Evolutionary conservation across 2,329 filamentous ascomycete species (phyloP).

Genomic region (Pezicula rhizophila): DNA sequence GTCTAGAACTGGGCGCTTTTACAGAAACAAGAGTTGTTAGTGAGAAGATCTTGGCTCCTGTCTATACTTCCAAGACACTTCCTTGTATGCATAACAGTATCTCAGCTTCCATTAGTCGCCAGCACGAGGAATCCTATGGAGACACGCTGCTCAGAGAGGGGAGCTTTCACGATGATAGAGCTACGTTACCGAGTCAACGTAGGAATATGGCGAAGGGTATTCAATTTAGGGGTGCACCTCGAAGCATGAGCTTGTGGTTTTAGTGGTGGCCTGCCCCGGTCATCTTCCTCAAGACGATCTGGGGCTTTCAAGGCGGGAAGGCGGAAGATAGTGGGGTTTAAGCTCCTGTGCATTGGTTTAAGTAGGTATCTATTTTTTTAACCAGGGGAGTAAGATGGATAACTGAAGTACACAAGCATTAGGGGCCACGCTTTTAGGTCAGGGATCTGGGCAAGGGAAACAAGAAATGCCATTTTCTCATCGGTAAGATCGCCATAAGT

Average conservation of each 20-base stretch:
- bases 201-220: constrained; percentile 3
- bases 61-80: constrained; percentile 13
- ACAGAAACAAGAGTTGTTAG: background rate
- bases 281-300: background rate
- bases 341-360: background rate
- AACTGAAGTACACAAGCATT: too few species aligned
- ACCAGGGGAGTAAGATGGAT: too few species aligned
- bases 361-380: too few species aligned
- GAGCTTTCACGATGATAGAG: constrained; percentile 22
- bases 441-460: too few species aligned
- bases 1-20: background rate
- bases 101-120: background rate
- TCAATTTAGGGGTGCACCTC: constrained; percentile 1
- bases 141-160: constrained; percentile 6
- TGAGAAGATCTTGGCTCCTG: background rate
- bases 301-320: background rate
- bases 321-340: background rate
- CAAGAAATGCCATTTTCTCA: too few species aligned
- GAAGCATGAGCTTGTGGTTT: constrained; percentile 20
- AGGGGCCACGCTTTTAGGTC: too few species aligned
- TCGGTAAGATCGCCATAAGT: too few species aligned
- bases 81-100: constrained; percentile 8
- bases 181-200: constrained; percentile 20
- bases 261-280: background rate
- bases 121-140: too few species aligned